These are phyloP conservation scores for Groenewaldozyma sp. DNA, from an alignment of 1,139 yeast genomes.

Conservation along the genomic window DNA sequence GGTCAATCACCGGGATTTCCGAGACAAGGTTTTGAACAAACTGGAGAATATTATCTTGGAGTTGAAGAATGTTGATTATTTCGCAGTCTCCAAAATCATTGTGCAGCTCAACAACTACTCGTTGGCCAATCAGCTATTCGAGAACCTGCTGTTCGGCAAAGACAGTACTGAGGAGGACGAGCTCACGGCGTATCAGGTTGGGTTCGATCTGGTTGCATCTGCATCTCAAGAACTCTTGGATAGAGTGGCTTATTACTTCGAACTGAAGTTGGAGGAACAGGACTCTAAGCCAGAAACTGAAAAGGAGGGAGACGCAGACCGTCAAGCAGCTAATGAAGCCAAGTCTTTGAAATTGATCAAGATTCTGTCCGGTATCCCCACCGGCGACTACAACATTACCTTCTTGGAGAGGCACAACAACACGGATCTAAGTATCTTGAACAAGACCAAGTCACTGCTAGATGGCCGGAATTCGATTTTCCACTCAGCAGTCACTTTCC, in stretches of 20 bases:
- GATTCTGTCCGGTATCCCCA: slow-evolving; percentile 85
- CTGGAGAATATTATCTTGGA: slow-evolving; percentile 53
- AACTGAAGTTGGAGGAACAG: slow-evolving; percentile 30
- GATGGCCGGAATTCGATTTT: slow-evolving; percentile 92
- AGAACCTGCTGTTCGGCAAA: slow-evolving; percentile 37
- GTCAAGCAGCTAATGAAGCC: too few species aligned
- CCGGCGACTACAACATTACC: slow-evolving; percentile 87
- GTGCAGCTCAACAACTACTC: slow-evolving; percentile 75
- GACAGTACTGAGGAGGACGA: slow-evolving; percentile 28
- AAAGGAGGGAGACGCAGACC: slow-evolving; percentile 8
- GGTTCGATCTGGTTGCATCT: slow-evolving; percentile 84
- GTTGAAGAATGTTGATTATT: slow-evolving; percentile 55
- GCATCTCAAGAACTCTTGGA: slow-evolving; percentile 89
- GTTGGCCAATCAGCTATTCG: slow-evolving; percentile 61
- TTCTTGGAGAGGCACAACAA: slow-evolving; percentile 80
- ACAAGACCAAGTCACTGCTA: slow-evolving; percentile 68
- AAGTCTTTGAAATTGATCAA: slow-evolving; percentile 39
- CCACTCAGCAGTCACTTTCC: slow-evolving; percentile 93
- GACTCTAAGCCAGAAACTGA: too few species aligned
- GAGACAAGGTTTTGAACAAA: slow-evolving; percentile 51
- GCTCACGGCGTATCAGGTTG: slow-evolving; percentile 80
- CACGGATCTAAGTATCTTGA: slow-evolving; percentile 74
- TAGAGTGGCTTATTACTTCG: slow-evolving; percentile 41
- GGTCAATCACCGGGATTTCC: slow-evolving; percentile 56
- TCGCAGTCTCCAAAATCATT: slow-evolving; percentile 72